Evolutionary conservation across 2,329 filamentous ascomycete species (phyloP).

Genomic region (Fusarium albosuccineum): DNA sequence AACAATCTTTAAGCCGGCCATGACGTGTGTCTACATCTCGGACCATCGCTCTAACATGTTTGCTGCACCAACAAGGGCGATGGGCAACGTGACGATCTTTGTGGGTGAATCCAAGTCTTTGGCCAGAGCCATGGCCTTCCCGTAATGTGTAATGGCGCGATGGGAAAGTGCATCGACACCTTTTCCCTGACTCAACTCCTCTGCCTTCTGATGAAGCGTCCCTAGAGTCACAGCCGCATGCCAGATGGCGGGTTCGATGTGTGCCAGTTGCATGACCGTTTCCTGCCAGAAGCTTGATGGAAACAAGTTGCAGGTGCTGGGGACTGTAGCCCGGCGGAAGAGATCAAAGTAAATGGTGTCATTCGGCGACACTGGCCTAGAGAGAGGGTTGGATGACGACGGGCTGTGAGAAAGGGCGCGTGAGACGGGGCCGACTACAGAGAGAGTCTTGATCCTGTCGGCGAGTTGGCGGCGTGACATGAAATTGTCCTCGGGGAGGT

Average conservation of each 20-base stretch:
- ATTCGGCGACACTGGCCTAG: background rate
- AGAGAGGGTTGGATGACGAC: background rate
- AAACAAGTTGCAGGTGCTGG: constrained; percentile 34
- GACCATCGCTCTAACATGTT: constrained; percentile 43
- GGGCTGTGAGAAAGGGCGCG: background rate
- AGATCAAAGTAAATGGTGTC: constrained; percentile 45
- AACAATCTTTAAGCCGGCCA: constrained; percentile 43
- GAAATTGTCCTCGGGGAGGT: constrained; percentile 22
- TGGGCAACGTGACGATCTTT: constrained; percentile 40
- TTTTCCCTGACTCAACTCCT: background rate
- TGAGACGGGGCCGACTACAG: constrained; percentile 40
- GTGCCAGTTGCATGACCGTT: constrained; percentile 45
- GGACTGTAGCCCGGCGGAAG: constrained; percentile 46
- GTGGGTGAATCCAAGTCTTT: constrained; percentile 34
- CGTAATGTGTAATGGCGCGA: constrained; percentile 41
- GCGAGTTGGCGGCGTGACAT: constrained; percentile 47
- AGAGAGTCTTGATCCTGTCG: constrained; percentile 36
- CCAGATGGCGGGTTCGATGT: constrained; percentile 48
- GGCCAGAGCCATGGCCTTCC: constrained; percentile 42
- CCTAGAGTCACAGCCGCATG: constrained; percentile 46
- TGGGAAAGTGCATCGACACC: constrained; percentile 9
- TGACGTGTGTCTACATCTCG: constrained; percentile 44
- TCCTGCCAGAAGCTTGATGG: constrained; percentile 45
- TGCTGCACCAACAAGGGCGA: constrained; percentile 44
- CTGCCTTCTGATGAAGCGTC: constrained; percentile 42